phyloP scores from a whole-genome alignment of 2,329 filamentous ascomycete genomes.

The Trichoderma atrobrunneum region DNA sequence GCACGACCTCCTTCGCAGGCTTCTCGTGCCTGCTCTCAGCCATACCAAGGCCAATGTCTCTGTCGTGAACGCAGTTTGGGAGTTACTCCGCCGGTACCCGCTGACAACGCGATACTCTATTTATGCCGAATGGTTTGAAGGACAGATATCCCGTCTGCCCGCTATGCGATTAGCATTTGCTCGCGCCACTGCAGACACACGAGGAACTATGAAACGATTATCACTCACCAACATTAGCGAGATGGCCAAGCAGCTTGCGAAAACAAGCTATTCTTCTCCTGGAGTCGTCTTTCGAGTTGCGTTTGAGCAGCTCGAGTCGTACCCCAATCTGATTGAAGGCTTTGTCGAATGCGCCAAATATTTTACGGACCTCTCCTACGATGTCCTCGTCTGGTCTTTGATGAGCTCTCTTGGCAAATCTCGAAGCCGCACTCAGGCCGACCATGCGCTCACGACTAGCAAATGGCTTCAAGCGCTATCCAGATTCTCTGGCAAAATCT shows the following conservation, averaged over 20 bases:
- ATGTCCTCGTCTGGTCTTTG: slow-evolving; percentile 89
- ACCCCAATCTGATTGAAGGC: slow-evolving; percentile 90
- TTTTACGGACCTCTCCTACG: slow-evolving; percentile 88
- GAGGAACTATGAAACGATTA: slow-evolving; percentile 82
- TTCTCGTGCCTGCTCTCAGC: slow-evolving; percentile 85
- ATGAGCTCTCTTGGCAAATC: slow-evolving; percentile 69
- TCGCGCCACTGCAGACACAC: slow-evolving; percentile 72
- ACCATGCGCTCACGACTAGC: slow-evolving; percentile 71
- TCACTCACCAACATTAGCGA: slow-evolving; percentile 81
- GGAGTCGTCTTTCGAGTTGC: slow-evolving; percentile 89
- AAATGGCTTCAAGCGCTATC: slow-evolving; percentile 89
- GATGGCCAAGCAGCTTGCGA: slow-evolving; percentile 86
- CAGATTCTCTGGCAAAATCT: slow-evolving; percentile 86
- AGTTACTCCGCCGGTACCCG: slow-evolving; percentile 75
- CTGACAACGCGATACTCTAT: slow-evolving; percentile 77
- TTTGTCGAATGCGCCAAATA: slow-evolving; percentile 94
- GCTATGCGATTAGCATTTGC: slow-evolving; percentile 78
- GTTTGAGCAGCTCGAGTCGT: slow-evolving; percentile 86
- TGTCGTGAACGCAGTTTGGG: slow-evolving; percentile 82
- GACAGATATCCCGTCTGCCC: slow-evolving; percentile 70
- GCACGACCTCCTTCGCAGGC: slow-evolving; percentile 77
- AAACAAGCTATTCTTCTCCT: slow-evolving; percentile 87
- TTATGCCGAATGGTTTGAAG: slow-evolving; percentile 90
- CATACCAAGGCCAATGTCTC: slow-evolving; percentile 81
- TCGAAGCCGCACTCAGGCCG: slow-evolving; percentile 60